These are phyloP conservation scores for Cenchrus purpureus DNA, from an alignment of 176 grass and related monocot species.

Conservation along the genomic window DNA sequence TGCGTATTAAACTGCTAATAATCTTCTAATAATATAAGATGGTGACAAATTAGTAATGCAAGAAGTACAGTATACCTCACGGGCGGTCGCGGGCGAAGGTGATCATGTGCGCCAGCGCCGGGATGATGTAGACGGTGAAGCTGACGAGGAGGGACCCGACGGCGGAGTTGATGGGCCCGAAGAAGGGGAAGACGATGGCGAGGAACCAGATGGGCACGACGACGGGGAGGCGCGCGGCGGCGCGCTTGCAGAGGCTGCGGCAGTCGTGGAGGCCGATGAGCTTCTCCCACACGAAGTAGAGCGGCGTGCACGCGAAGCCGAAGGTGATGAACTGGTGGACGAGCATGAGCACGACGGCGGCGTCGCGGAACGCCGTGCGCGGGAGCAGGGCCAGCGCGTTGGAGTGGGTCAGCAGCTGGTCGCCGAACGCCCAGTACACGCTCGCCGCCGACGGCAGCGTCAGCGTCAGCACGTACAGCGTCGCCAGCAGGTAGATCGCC, in stretches of 20 bases:
- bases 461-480: constrained; percentile 85
- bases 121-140: constrained; percentile 99
- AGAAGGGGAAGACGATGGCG: constrained; percentile 97
- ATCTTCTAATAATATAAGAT: too few relatives aligned
- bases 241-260: constrained; percentile 93
- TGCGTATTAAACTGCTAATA: not conserved
- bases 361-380: constrained; percentile 69
- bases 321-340: constrained; percentile 99
- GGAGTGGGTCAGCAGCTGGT: constrained; percentile 84
- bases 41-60: not conserved
- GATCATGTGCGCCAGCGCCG: constrained; percentile 86
- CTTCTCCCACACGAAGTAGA: constrained; percentile 99
- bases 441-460: constrained; percentile 91
- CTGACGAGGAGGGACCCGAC: constrained; percentile 90
- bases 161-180: constrained; percentile 98
- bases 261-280: constrained; percentile 94
- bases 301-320: constrained; percentile 97
- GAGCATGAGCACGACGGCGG: constrained; percentile 91
- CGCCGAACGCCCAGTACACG: constrained; percentile 99
- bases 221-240: constrained; percentile 83
- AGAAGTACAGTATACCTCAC: constrained; percentile 51
- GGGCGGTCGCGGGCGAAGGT: constrained; percentile 79
- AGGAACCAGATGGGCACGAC: constrained; percentile 99
- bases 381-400: constrained; percentile 89
- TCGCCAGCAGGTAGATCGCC: constrained; percentile 93